phyloP scores from a whole-genome alignment of 2,329 filamentous ascomycete genomes.

The Arthrobotrys entomopaga region DNA sequence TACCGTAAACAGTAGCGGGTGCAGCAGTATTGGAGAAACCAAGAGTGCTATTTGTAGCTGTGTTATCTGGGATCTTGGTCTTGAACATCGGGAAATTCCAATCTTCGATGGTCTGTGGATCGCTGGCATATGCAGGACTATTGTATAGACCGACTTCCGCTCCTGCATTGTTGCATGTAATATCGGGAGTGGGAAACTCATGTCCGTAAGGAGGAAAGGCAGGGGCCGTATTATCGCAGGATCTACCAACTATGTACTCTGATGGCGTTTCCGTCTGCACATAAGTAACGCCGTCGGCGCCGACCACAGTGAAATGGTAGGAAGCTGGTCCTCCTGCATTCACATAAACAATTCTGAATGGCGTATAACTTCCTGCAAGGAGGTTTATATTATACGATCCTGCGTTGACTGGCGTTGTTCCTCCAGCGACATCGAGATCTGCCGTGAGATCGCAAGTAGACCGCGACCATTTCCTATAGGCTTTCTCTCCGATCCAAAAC shows the following conservation, averaged over 20 bases:
- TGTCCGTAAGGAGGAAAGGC: not conserved
- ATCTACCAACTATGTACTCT: not conserved
- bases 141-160: not conserved
- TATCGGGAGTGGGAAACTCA: not conserved
- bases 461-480: not conserved
- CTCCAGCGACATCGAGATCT: not conserved
- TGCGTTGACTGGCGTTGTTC: not conserved
- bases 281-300: not conserved
- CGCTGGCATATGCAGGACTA: not conserved
- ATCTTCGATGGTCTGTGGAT: too few species aligned
- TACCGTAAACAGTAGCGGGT: too few species aligned
- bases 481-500: conserved; percentile 16
- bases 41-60: not conserved
- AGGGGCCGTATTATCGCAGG: not conserved
- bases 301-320: not conserved
- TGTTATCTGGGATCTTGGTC: too few species aligned
- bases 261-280: not conserved
- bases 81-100: conserved; percentile 4
- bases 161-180: not conserved
- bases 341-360: not conserved
- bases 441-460: too few species aligned
- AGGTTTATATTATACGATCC: not conserved
- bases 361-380: not conserved
- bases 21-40: not conserved
- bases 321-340: not conserved